phyloP scores from a whole-genome alignment of 352 stramenopile species.

The Phytopythium cucurbitacearum region DNA sequence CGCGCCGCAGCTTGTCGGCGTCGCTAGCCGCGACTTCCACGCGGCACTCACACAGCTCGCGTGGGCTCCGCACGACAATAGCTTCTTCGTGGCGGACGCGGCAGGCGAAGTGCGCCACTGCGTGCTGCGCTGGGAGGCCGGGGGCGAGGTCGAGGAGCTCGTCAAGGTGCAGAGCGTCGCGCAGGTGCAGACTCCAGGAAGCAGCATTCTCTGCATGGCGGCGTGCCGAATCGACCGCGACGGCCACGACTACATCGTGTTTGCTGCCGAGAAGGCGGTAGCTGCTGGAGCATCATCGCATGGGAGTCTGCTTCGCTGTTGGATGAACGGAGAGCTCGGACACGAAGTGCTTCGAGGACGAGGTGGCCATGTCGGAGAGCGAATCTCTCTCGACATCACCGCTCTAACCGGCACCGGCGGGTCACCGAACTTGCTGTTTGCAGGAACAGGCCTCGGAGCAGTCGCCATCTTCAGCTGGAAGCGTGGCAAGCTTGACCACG shows the following conservation, averaged over 20 bases:
- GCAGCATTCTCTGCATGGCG: slow-evolving; percentile 19
- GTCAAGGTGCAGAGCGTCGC: slow-evolving; percentile 19
- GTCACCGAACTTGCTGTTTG: slow-evolving; percentile 36
- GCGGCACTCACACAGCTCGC: slow-evolving; percentile 29
- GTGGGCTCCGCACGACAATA: slow-evolving; percentile 48
- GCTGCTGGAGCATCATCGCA: neutral
- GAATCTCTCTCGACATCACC: slow-evolving; percentile 32
- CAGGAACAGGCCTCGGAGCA: slow-evolving; percentile 32
- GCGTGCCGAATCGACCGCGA: slow-evolving; percentile 29
- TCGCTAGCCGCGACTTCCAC: slow-evolving; percentile 35
- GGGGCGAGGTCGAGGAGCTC: slow-evolving; percentile 43
- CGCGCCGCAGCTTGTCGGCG: slow-evolving; percentile 43
- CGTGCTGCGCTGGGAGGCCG: slow-evolving; percentile 20
- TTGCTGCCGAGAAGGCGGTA: slow-evolving; percentile 31
- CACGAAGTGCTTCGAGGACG: slow-evolving; percentile 28
- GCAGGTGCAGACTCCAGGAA: slow-evolving; percentile 17
- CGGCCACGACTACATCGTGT: slow-evolving; percentile 54
- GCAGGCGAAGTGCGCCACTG: slow-evolving; percentile 36
- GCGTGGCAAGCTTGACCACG: slow-evolving; percentile 12
- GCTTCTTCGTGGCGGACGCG: slow-evolving; percentile 36
- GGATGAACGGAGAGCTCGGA: slow-evolving; percentile 46
- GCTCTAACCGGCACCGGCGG: slow-evolving; percentile 14
- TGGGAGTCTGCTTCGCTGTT: slow-evolving; percentile 31
- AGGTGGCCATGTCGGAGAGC: slow-evolving; percentile 11
- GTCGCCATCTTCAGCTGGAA: slow-evolving; percentile 53